phyloP scores from a whole-genome alignment of 2,329 filamentous ascomycete genomes.

The Ceratocystis diversiconidia region DNA sequence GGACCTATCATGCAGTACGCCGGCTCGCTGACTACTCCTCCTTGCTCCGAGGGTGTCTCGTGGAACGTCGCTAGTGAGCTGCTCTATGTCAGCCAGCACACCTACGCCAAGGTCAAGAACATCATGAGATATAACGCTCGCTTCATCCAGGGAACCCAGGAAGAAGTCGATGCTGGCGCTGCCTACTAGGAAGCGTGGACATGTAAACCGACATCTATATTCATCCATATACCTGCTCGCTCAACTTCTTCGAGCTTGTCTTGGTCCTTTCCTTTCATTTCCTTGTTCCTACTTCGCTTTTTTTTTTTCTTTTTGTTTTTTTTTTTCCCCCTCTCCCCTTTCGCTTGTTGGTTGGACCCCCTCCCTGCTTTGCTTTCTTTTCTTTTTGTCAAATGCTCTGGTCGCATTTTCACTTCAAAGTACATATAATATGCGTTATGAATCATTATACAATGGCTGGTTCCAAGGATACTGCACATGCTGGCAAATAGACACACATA shows the following conservation, averaged over 20 bases:
- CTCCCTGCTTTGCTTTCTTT: no score
- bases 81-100: constrained; percentile 33
- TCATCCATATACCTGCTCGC: background rate
- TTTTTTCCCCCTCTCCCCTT: background rate
- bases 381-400: no score
- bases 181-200: background rate
- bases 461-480: background rate
- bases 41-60: constrained; percentile 42
- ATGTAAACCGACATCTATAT: background rate
- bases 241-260: background rate
- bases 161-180: background rate
- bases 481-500: background rate
- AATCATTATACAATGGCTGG: constrained; percentile 1
- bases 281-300: background rate
- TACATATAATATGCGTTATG: background rate
- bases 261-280: background rate
- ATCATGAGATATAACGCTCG: constrained; percentile 43
- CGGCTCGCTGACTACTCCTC: constrained; percentile 48
- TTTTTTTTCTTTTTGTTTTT: background rate
- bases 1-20: constrained; percentile 29
- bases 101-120: constrained; percentile 37
- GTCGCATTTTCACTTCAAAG: background rate
- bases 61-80: constrained; percentile 39
- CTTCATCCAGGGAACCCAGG: constrained; percentile 35
- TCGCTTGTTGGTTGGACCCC: no score